phyloP scores from a whole-genome alignment of 164 flowering plant genomes.

The Stephania cephalantha region DNA sequence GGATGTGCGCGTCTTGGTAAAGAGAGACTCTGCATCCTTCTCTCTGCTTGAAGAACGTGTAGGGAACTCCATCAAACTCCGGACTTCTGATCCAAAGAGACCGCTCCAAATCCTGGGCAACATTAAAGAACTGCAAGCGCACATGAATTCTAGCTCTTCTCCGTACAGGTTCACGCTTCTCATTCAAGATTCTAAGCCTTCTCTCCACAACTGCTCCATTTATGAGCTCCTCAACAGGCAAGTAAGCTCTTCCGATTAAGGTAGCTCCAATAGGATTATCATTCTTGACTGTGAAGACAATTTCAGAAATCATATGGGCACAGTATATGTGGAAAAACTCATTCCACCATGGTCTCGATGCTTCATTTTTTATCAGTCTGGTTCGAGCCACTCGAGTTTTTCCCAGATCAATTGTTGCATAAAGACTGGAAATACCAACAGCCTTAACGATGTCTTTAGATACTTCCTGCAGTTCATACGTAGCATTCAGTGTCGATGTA shows the following conservation, averaged over 20 bases:
- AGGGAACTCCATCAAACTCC: constrained; percentile 3
- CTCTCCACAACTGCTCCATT: neutral
- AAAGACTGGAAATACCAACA: neutral
- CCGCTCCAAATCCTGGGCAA: neutral
- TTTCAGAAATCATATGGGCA: constrained; percentile 2
- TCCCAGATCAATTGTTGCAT: constrained; percentile 10
- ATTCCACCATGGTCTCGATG: neutral
- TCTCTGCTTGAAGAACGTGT: constrained; percentile 3
- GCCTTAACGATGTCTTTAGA: neutral
- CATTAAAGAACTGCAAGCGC: neutral
- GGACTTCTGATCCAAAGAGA: constrained; percentile 3
- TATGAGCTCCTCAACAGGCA: constrained; percentile 6
- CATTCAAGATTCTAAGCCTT: constrained; percentile 1
- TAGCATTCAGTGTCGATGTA: neutral
- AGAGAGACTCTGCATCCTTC: constrained; percentile 8
- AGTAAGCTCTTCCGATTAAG: constrained; percentile 9
- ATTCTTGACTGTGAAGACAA: constrained; percentile 2
- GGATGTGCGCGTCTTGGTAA: constrained; percentile 8
- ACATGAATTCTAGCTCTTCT: constrained; percentile 4
- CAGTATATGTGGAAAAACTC: constrained; percentile 6
- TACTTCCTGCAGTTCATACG: neutral
- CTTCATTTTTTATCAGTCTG: constrained; percentile 5
- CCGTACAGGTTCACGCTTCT: neutral
- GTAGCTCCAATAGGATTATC: constrained; percentile 5
- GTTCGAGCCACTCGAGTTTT: constrained; percentile 8